phyloP scores from a whole-genome alignment of 2,329 filamentous ascomycete species.

The Fusarium domesticum region DNA sequence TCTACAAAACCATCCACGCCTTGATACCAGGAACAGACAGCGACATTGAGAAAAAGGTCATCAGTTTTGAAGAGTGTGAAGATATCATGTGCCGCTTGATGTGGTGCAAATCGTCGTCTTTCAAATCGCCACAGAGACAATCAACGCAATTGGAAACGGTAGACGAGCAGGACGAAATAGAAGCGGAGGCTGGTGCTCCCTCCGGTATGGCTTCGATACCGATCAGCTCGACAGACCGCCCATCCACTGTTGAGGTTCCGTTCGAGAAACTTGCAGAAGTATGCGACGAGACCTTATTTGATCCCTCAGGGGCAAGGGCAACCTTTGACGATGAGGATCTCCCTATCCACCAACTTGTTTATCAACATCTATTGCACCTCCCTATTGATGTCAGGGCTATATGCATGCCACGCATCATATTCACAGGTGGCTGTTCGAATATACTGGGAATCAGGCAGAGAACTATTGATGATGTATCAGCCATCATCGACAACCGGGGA shows the following conservation, averaged over 20 bases:
- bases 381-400: slow-evolving; percentile 77
- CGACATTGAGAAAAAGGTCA: slow-evolving; percentile 35
- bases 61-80: slow-evolving; percentile 77
- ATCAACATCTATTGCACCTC: slow-evolving; percentile 69
- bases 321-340: slow-evolving; percentile 85
- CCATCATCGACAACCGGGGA: slow-evolving; percentile 63
- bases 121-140: slow-evolving; percentile 35
- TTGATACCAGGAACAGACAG: slow-evolving; percentile 32
- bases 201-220: slow-evolving; percentile 40
- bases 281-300: slow-evolving; percentile 74
- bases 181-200: slow-evolving; percentile 30
- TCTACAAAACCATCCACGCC: slow-evolving; percentile 58
- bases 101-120: slow-evolving; percentile 61
- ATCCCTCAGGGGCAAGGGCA: slow-evolving; percentile 43
- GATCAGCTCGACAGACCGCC: slow-evolving; percentile 46
- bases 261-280: slow-evolving; percentile 71
- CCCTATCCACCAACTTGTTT: slow-evolving; percentile 72
- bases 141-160: slow-evolving; percentile 47
- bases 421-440: slow-evolving; percentile 76
- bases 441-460: slow-evolving; percentile 77
- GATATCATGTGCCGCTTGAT: slow-evolving; percentile 71
- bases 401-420: slow-evolving; percentile 86
- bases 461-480: slow-evolving; percentile 70
- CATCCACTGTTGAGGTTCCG: slow-evolving; percentile 59
- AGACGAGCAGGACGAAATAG: slow-evolving; percentile 56